Conservation (phyloP, 192 early-diverging fungal species). For the Ambispora gerdemannii region DNA sequence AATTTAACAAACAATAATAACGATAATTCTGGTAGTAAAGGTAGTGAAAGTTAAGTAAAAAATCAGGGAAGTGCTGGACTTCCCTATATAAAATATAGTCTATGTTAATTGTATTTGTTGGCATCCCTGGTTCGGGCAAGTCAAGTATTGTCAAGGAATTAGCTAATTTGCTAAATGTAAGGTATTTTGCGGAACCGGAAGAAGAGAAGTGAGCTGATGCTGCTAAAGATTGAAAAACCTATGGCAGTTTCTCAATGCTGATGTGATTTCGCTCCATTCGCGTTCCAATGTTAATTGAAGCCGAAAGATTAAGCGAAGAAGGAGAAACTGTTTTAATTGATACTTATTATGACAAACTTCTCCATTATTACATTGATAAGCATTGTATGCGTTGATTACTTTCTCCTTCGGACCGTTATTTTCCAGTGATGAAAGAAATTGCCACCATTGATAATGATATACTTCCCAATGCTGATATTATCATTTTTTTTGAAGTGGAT, state of each 20-base stretch:
- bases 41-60: too few relatives aligned
- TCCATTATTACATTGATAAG: constrained; percentile 14
- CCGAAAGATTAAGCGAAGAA: constrained; percentile 6
- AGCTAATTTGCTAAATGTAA: constrained; percentile 8
- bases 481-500: constrained; percentile 13
- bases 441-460: background rate
- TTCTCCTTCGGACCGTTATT: constrained; percentile 13
- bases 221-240: constrained; percentile 13
- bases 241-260: constrained; percentile 16
- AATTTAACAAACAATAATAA: too few relatives aligned
- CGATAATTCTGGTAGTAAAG: too few relatives aligned
- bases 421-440: constrained; percentile 2
- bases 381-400: constrained; percentile 15
- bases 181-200: constrained; percentile 10
- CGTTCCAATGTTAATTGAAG: constrained; percentile 5
- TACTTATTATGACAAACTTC: constrained; percentile 12
- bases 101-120: constrained; percentile 19
- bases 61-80: too few relatives aligned
- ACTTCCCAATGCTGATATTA: constrained; percentile 10
- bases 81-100: too few relatives aligned
- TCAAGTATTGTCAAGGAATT: constrained; percentile 8
- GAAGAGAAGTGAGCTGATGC: constrained; percentile 14
- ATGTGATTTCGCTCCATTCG: constrained; percentile 19
- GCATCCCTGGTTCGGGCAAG: constrained; percentile 5
- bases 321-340: constrained; percentile 12